Evolutionary conservation across 306 rosid species (phyloP).

Genomic region (Biancaea sappan): DNA sequence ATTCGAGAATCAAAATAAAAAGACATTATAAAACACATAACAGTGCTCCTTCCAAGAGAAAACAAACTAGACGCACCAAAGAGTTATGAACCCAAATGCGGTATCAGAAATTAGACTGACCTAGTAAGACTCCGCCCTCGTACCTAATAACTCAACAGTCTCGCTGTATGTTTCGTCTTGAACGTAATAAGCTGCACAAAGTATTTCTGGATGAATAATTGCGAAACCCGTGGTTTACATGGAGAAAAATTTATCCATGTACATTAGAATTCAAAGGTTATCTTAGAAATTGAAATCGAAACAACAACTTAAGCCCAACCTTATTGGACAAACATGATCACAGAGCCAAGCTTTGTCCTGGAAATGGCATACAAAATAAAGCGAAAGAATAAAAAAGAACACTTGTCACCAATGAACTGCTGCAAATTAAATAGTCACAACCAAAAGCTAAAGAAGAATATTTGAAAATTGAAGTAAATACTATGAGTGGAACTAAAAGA

Average conservation of each 20-base stretch:
- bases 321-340: neutral
- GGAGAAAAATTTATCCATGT: neutral
- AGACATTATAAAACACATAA: neutral
- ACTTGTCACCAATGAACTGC: neutral
- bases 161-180: neutral
- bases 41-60: neutral
- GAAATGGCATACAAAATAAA: neutral
- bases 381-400: neutral
- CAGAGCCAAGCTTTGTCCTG: neutral
- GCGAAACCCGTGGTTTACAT: neutral
- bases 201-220: neutral
- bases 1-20: conserved; percentile 14
- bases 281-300: neutral
- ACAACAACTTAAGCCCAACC: neutral
- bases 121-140: neutral
- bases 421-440: neutral
- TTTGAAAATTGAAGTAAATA: neutral
- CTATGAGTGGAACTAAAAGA: neutral
- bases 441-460: neutral
- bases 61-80: conserved; percentile 3
- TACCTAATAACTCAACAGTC: neutral
- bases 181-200: neutral
- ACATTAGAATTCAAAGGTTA: neutral
- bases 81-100: neutral
- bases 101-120: neutral